Conservation (phyloP, 371 early-diverging fungal species). For the Capillidium rhysosporum region DNA sequence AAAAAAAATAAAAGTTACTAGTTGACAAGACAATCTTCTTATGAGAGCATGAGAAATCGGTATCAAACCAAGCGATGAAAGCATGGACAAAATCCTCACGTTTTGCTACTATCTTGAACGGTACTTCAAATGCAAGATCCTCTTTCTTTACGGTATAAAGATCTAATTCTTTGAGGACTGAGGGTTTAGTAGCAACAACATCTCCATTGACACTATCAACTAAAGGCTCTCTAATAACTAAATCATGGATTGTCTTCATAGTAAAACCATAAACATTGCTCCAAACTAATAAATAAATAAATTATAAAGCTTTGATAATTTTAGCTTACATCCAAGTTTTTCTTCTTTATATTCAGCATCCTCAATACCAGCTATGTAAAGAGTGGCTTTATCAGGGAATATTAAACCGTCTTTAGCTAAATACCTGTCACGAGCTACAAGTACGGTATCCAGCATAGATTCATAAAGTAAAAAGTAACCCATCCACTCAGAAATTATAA, state of each 20-base stretch:
- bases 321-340: slow-evolving; percentile 56
- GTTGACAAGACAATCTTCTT: slow-evolving; percentile 81
- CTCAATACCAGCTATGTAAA: slow-evolving; percentile 82
- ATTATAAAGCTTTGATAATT: slow-evolving; percentile 5
- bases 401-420: slow-evolving; percentile 61
- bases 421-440: slow-evolving; percentile 86
- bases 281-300: slow-evolving; percentile 36
- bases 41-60: slow-evolving; percentile 66
- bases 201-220: slow-evolving; percentile 80
- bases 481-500: slow-evolving; percentile 98
- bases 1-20: slow-evolving; percentile 13
- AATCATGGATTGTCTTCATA: slow-evolving; percentile 72
- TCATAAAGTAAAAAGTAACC: slow-evolving; percentile 96
- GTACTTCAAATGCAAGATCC: slow-evolving; percentile 58
- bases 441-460: slow-evolving; percentile 94
- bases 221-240: slow-evolving; percentile 74
- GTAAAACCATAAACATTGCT: slow-evolving; percentile 85
- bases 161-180: slow-evolving; percentile 63
- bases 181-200: slow-evolving; percentile 47
- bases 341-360: slow-evolving; percentile 86
- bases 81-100: slow-evolving; percentile 77
- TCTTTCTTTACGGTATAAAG: slow-evolving; percentile 58
- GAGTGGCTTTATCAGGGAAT: slow-evolving; percentile 82
- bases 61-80: slow-evolving; percentile 88
- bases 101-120: slow-evolving; percentile 52